Base-by-base conservation (phyloP, 768 basidiomycete species). In the Podaxis sp. region DNA sequence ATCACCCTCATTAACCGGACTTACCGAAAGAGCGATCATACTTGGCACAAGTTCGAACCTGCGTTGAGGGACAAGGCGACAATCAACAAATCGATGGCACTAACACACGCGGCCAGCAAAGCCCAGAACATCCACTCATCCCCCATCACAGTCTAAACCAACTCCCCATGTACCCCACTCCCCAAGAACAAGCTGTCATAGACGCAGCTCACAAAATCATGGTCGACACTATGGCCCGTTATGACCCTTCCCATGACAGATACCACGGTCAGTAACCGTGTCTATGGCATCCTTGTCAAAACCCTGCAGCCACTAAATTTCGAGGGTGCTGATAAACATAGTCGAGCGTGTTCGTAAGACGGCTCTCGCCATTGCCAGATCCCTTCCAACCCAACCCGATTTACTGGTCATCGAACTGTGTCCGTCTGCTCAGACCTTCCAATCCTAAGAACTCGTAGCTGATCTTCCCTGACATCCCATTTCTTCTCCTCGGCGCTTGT, bases 301-400 rank as follows among this genome's bases (percentile, higher is more conserved):
- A 55, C 55, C 50, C 63, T 38, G 12, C 56, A 37, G 41, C 58
- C 38, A 36, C 37, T 55, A 54, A 54, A 38, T 49, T 64, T 54
- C 46, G 30, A 58, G 57, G 53, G 53, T 64, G 41, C 44, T 60
- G 58, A 60, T 59, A 60, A 59, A 62, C 48, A 46, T 60, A 95
- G 94, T 96, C 10, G 81, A 89, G 66, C 88, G 95, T 65, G 94
- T 96, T 28, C 79, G 94, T 58, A 86, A 81, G 67, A 91, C 90
- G 1, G 91, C 94, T 1, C 68, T 96, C 28, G 73, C 80, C 6
- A 78, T 96, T 44, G 93, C 92, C 11, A 75, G 75, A 15, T 75
- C 80, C 12, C 66, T 84, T 38, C 64, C 77, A 8, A 72, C 75
- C 12, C 75, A 75, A 46, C 86, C 87, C 2, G 91, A 96, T 76